Percentiles rank a stretch among this genome's conserved stretches.
Evolutionary conservation across 148 eudicot genomes (phyloP).

Genomic region (Spergularia marina): DNA sequence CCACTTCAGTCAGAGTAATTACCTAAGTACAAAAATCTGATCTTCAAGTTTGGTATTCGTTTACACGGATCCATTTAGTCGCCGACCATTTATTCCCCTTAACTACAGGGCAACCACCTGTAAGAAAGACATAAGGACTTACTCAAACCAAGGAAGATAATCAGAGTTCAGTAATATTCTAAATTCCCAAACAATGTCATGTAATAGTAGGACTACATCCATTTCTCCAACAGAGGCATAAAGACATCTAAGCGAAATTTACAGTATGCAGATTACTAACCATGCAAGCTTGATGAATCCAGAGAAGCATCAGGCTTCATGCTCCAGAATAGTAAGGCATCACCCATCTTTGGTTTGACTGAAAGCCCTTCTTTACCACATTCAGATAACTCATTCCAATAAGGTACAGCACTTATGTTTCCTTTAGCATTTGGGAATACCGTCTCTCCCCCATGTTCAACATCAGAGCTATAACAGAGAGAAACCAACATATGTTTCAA

Average conservation of each 20-base stretch:
- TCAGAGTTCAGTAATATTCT: neutral
- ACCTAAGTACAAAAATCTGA: conserved; percentile 22
- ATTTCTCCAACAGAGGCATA: neutral
- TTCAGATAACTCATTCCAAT: conserved; percentile 86
- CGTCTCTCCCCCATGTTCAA: conserved; percentile 96
- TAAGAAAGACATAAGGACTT: conserved; percentile 5
- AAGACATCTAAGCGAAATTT: neutral
- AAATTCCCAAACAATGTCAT: neutral
- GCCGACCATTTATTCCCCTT: conserved; percentile 86
- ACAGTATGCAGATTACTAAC: conserved; percentile 40
- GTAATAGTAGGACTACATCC: neutral
- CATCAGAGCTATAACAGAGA: conserved; percentile 64
- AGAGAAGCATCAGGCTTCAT: conserved; percentile 85
- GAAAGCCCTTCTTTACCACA: neutral
- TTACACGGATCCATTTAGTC: conserved; percentile 79
- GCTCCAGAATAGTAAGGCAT: conserved; percentile 93
- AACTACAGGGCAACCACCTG: conserved; percentile 78
- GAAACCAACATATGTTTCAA: conserved; percentile 4
- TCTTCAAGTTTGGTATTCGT: conserved; percentile 45
- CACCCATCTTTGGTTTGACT: neutral
- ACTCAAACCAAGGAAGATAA: neutral
- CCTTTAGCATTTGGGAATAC: conserved; percentile 87
- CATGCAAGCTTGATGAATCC: conserved; percentile 90
- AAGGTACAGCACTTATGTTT: conserved; percentile 66
- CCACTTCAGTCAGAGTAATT: conserved; percentile 12